Conservation (phyloP, 768 basidiomycete species). For the Leccinum rimulosum region DNA sequence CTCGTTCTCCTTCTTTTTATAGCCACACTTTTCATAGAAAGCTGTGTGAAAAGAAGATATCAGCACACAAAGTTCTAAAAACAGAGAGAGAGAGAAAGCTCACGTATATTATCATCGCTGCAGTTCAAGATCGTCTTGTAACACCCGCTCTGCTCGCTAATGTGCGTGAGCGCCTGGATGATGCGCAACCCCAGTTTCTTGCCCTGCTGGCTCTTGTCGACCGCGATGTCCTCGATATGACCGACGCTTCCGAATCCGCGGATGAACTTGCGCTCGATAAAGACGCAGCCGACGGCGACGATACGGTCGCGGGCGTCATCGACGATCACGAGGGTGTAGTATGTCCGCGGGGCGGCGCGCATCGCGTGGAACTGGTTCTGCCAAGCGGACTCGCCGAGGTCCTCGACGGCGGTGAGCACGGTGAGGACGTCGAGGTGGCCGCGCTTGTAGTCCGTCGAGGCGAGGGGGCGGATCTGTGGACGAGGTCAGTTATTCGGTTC, state of each 20-base stretch:
- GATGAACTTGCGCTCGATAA: constrained; percentile 94
- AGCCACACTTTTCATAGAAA: constrained; percentile 98
- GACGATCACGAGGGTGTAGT: constrained; percentile 85
- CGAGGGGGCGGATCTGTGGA: constrained; percentile 82
- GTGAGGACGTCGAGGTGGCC: constrained; percentile 81
- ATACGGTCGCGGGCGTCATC: constrained; percentile 72
- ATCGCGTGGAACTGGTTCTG: constrained; percentile 62
- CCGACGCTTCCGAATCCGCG: constrained; percentile 83
- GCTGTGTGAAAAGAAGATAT: constrained; percentile 45
- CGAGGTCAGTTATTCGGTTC: constrained; percentile 3
- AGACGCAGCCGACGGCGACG: constrained; percentile 78
- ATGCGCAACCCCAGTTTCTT: constrained; percentile 86
- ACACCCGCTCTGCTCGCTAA: constrained; percentile 77
- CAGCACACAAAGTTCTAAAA: constrained; percentile 5
- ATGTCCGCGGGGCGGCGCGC: constrained; percentile 56
- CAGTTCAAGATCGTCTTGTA: constrained; percentile 99
- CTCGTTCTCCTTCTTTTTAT: constrained; percentile 84
- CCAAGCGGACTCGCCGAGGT: constrained; percentile 69
- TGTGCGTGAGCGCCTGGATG: constrained; percentile 80
- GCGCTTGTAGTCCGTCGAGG: constrained; percentile 77
- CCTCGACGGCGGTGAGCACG: constrained; percentile 67
- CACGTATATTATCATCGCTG: constrained; percentile 86
- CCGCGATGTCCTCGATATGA: constrained; percentile 98
- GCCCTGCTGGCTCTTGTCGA: constrained; percentile 84
- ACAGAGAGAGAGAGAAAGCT: constrained; percentile 29